These are phyloP conservation scores for Trichosporon faecale DNA, from an alignment of 1,284 basidiomycete species.

Conservation along the genomic window DNA sequence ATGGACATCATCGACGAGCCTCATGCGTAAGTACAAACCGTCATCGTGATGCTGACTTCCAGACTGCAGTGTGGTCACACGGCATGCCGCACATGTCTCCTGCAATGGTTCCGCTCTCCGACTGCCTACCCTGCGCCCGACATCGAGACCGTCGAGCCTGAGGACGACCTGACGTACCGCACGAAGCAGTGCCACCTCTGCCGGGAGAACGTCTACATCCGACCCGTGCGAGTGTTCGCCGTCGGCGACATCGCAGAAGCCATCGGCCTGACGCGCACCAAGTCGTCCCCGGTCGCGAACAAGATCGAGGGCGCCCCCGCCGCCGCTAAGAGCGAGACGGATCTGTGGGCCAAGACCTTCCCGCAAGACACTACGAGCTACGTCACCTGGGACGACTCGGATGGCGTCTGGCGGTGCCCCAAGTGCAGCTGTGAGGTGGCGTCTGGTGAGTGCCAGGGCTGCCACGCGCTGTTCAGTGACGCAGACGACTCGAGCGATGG, in stretches of 20 bases:
- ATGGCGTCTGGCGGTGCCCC: slow-evolving; percentile 38
- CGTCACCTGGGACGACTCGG: slow-evolving; percentile 32
- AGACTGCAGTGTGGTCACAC: slow-evolving; percentile 50
- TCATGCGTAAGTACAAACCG: slow-evolving; percentile 41
- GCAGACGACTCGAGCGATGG: slow-evolving; percentile 15
- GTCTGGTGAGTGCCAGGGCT: slow-evolving; percentile 33
- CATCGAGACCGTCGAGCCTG: slow-evolving; percentile 23
- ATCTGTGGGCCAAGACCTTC: slow-evolving; percentile 40
- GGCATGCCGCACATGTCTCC: slow-evolving; percentile 44
- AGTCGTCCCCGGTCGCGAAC: slow-evolving; percentile 16
- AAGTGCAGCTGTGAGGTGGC: slow-evolving; percentile 41
- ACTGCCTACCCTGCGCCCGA: slow-evolving; percentile 36
- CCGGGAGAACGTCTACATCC: slow-evolving; percentile 38
- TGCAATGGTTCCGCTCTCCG: slow-evolving; percentile 44
- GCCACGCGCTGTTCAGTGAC: slow-evolving; percentile 33
- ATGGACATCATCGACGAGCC: slow-evolving; percentile 45
- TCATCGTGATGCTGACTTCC: slow-evolving; percentile 15
- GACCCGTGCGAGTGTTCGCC: slow-evolving; percentile 43
- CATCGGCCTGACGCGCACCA: slow-evolving; percentile 29
- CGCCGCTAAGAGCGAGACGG: slow-evolving; percentile 13
- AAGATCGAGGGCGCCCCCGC: slow-evolving; percentile 6
- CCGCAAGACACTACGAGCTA: slow-evolving; percentile 32
- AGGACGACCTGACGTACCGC: slow-evolving; percentile 36
- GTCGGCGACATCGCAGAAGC: slow-evolving; percentile 39
- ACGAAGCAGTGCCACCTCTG: slow-evolving; percentile 49